A percentile compares a stretch with the other conserved stretches of the same genome.
phyloP scores from a whole-genome alignment of 2,329 filamentous ascomycete genomes.

The Aspergillus viridinutans region DNA sequence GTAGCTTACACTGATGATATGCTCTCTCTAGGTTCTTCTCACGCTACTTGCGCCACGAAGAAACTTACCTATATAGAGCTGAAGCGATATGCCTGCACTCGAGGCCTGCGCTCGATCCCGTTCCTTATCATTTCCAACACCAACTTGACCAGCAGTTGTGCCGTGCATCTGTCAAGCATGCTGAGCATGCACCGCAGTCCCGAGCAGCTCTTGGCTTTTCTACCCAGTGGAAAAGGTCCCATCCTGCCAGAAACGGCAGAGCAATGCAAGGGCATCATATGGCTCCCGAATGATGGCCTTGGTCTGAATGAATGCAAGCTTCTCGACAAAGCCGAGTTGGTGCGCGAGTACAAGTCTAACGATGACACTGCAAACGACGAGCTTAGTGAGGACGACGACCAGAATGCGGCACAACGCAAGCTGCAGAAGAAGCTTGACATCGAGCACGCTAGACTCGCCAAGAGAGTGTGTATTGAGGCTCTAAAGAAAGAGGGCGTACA shows the following conservation, averaged over 20 bases:
- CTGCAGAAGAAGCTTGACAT: slow-evolving; percentile 20
- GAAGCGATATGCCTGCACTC: slow-evolving; percentile 26
- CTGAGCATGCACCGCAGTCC: slow-evolving; percentile 24
- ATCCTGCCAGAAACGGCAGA: slow-evolving; percentile 14
- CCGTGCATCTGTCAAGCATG: slow-evolving; percentile 28
- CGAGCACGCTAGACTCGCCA: slow-evolving; percentile 24
- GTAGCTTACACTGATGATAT: slow-evolving; percentile 1
- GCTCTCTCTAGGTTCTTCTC: slow-evolving; percentile 8
- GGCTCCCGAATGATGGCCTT: slow-evolving; percentile 23
- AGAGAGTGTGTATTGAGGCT: slow-evolving; percentile 26
- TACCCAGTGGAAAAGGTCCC: slow-evolving; percentile 25
- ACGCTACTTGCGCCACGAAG: slow-evolving; percentile 3
- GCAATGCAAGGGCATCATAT: slow-evolving; percentile 25
- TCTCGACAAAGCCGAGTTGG: slow-evolving; percentile 17
- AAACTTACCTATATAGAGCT: slow-evolving; percentile 11
- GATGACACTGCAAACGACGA: slow-evolving; percentile 9
- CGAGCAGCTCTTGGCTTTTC: slow-evolving; percentile 25
- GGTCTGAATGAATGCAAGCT: slow-evolving; percentile 13
- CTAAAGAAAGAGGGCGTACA: slow-evolving; percentile 22
- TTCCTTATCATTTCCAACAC: slow-evolving; percentile 27
- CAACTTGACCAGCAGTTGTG: slow-evolving; percentile 19
- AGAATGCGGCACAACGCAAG: slow-evolving; percentile 14
- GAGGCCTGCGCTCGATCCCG: slow-evolving; percentile 34
- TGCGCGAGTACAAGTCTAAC: slow-evolving; percentile 9
- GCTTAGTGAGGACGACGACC: slow-evolving; percentile 1